Conservation (phyloP, 2,329 filamentous ascomycete genomes). For the Incumbomyces delicatus region DNA sequence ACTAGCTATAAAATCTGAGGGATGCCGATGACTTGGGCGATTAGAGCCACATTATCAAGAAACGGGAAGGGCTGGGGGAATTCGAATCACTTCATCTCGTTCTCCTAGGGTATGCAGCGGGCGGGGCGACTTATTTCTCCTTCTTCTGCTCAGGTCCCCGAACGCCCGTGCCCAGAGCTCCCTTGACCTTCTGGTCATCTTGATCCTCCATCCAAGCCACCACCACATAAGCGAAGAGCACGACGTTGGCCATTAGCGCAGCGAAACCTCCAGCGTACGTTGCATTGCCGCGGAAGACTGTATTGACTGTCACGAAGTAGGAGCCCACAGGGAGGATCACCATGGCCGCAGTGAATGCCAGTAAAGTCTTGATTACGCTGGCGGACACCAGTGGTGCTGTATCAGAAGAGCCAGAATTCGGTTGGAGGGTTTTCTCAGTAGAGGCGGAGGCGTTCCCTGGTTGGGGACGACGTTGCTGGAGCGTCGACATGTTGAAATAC, state of each 20-base stretch:
- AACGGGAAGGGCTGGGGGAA: too few relatives aligned
- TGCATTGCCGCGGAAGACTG: conserved; percentile 71
- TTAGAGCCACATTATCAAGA: too few relatives aligned
- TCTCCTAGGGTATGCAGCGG: too few relatives aligned
- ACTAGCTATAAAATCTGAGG: too few relatives aligned
- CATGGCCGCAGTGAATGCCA: conserved; percentile 89
- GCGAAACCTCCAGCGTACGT: conserved; percentile 79
- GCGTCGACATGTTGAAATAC: background rate
- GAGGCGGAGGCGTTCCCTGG: background rate
- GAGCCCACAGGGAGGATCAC: conserved; percentile 74
- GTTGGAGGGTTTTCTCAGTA: background rate
- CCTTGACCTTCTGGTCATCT: conserved; percentile 59
- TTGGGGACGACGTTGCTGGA: conserved; percentile 3
- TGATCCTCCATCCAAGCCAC: conserved; percentile 85
- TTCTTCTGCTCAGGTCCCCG: conserved; percentile 41
- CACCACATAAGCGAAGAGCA: conserved; percentile 80
- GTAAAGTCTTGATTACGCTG: conserved; percentile 72
- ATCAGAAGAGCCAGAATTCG: conserved; percentile 5
- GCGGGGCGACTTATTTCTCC: conserved; percentile 25
- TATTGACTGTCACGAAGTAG: conserved; percentile 73
- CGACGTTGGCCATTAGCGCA: conserved; percentile 81
- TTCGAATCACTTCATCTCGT: too few relatives aligned
- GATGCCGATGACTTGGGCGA: too few relatives aligned
- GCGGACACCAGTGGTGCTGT: conserved; percentile 40
- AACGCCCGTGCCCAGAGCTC: conserved; percentile 38